Evolutionary conservation across 73 alveolate genomes (phyloP), one percentile per base, ranked within the genome.

Genomic region (Paramecium biaurelia): DNA sequence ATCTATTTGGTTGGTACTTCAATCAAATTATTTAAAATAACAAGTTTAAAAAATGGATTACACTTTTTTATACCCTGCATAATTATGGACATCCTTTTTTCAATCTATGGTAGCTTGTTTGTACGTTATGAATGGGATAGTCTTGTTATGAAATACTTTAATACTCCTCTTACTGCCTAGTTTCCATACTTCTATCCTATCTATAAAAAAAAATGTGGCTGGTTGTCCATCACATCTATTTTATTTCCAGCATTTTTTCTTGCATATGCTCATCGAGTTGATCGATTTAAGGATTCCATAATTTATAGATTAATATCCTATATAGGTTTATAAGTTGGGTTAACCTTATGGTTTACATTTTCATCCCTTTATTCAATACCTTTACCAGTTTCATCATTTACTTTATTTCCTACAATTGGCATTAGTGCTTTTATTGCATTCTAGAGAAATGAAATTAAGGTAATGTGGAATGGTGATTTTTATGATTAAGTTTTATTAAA

Each of bases 61-160:
- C 9, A n/a, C 10, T 79, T 79, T 45, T 79, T 42, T 45, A 12
- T 23, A 23, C 72, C 72, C 4, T 79, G 90, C 28, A 79, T 79
- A 21, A 21, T 79, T 5, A 45, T 45, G 32, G 90, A 79, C 14
- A 45, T 79, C 4, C 9, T 79, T 1, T 42, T 79, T 24, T 42
- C 76, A 41, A 38, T 47, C 0, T 79, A 79, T 79, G 90, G 74
- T 1, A 41, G 45, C 49, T 79, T 24, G 1, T 79, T 42, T 45
- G 56, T 79, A 5, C 47, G 90, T 5, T 42, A 38, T 43, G 90
- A 79, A 45, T 79, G 90, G 90, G 90, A 79, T 79, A 79, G 90
- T 47, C 20, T 79, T 23, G 18, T 79, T 23, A 30, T 79, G 56
- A 79, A 79, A 79, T 79, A 43, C 34, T 79, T 79, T 45, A 79